Evolutionary conservation across 1,139 yeast genomes (phyloP), one percentile per base, ranked within the genome.

Genomic region (Groenewaldozyma auringiensis): DNA sequence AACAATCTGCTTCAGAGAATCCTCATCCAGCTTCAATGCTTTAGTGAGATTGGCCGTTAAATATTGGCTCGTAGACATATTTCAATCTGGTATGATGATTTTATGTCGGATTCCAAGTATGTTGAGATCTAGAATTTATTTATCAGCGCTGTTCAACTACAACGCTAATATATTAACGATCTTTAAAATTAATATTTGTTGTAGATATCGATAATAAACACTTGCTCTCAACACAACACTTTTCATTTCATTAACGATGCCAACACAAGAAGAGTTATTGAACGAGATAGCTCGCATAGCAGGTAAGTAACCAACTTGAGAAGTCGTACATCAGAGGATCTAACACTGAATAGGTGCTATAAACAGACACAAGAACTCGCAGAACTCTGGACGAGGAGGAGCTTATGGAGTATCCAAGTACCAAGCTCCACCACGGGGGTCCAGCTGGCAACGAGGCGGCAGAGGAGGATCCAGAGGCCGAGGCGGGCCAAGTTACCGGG

Each of bases 241-340:
- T 8, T 21, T 14, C 38, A 11, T 8, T 33, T 14, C 20, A 32
- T 17, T 13, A 8, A 40, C 2, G 35, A 60, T 60, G 64, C 57
- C 63, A 21, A 37, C 42, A 14, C 60, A 60, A 45, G 56, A 61
- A 17, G 59, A 59, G 13, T 46, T 60, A 22, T 43, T 60, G 37
- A 51, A 56, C 37, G 56, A 60, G 46, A 60, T 60, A 25, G 64
- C 64, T 31, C 43, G 44, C 31, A 42, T 60, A 36, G 63, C 64
- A 41, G 63, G 62, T 58, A 43, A 40, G 59, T 44, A 34, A n/a
- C 13, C 6, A 6, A 11, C 6, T 11, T 6, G 29, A 25, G 29
- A 25, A 8, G 4, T 11, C 41, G 29, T 21, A 20, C 29, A 13
- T 16, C n/a, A 31, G n/a, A 14, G 29, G 21, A 29, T 21, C 45